Evolutionary conservation across 257 asterid species (phyloP).

Genomic region (Solanum virginianum): DNA sequence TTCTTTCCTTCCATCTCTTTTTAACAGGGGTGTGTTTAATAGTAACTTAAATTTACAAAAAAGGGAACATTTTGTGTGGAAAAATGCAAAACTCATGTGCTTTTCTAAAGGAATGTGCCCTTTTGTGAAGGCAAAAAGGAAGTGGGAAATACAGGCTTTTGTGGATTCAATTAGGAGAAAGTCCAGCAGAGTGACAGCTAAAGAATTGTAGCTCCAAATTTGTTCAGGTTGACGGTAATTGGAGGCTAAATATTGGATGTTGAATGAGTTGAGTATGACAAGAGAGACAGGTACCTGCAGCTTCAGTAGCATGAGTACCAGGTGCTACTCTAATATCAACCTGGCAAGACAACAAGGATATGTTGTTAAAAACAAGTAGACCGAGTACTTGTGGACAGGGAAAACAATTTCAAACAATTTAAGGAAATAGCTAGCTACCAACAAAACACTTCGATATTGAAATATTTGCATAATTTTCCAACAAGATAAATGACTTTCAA

Average conservation of each 20-base stretch:
- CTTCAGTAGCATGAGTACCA: constrained; percentile 87
- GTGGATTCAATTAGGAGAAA: neutral
- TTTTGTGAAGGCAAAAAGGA: neutral
- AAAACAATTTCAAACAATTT: neutral
- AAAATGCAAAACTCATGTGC: neutral
- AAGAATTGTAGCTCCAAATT: neutral
- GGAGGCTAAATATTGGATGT: neutral
- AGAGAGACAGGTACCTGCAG: constrained; percentile 53
- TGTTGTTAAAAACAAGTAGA: neutral
- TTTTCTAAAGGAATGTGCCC: neutral
- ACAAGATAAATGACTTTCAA: neutral
- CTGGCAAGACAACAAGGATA: constrained; percentile 21
- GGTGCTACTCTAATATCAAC: constrained; percentile 93
- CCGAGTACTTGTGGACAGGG: neutral
- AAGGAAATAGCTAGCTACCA: neutral
- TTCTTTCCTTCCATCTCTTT: neutral
- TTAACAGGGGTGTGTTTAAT: neutral
- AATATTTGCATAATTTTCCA: neutral
- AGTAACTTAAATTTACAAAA: neutral
- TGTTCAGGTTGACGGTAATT: neutral
- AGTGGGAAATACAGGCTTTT: neutral
- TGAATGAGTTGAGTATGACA: neutral
- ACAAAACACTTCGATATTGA: neutral
- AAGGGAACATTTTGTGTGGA: neutral
- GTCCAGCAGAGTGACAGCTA: neutral